Base-by-base conservation (phyloP, 176 grass and related monocot species). In the Zoysia japonica region DNA sequence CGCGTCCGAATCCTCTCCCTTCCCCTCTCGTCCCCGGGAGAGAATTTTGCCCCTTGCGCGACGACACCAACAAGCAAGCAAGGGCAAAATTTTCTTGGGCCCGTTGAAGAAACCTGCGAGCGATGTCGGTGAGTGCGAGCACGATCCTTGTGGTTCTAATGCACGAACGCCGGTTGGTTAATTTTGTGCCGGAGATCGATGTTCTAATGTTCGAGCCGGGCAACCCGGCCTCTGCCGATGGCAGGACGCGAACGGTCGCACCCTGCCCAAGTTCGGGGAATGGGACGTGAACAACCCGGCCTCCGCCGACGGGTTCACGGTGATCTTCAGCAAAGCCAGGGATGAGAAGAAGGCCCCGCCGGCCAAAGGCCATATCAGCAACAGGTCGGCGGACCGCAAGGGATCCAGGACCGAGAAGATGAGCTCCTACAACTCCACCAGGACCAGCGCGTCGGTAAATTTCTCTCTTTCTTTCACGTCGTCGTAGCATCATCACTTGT, bases 231-330 rank as follows among this genome's bases (percentile, higher is more conserved):
- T 17, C 54, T 56, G 16, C 5, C 17, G 28, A 9, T 57, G 55
- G 55, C 10, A 93, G 93, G 88, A 79, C 51, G 88, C 87, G 19
- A 87, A 83, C 37, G 91, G 87, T 16, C 87, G 87, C 65, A 84
- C 94, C 0, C 50, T 97, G 54, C 94, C 94, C 47, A 97, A 90
- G 59, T 97, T 94, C 57, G 94, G 91, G 53, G 87, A 90, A 45
- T 97, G 94, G 91, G 91, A 97, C 77, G 91, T 92, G 44, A 97
- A 94, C 67, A 88, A 97, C 68, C 94, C 91, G 53, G 94, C 94
- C 36, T 94, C 89, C 4, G 89, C 94, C 14, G 91, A 97, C 16
- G 94, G 89, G 56, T 97, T 97, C 72, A 97, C 94, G 50, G 89
- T 91, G 2, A 93, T 97, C 70, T 97, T 97, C 84, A 91, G 90